A percentile compares a stretch with the other conserved stretches of the same genome.
Conservation (phyloP, 1,284 basidiomycete species). For the Grifola frondosa region DNA sequence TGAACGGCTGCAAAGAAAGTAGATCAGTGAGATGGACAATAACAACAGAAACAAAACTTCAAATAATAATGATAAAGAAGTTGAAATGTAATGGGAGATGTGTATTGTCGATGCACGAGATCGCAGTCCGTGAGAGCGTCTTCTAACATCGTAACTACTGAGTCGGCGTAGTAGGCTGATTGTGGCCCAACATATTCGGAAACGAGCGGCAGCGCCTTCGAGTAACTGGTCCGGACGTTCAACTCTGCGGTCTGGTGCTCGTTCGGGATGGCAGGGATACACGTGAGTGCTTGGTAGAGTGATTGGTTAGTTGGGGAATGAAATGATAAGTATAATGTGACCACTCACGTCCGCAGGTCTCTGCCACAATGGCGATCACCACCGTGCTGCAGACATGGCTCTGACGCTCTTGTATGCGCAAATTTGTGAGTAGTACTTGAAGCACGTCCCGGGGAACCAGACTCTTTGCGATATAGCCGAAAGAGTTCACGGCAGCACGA, state of each 20-base stretch:
- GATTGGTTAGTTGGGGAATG: conserved; percentile 18
- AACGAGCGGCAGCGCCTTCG: conserved; percentile 96
- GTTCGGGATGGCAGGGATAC: conserved; percentile 97
- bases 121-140: conserved; percentile 97
- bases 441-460: conserved; percentile 98
- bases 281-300: conserved; percentile 78
- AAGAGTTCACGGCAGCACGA: conserved; percentile 97
- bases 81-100: no score
- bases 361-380: conserved; percentile 94
- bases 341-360: conserved; percentile 88
- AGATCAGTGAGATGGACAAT: no score
- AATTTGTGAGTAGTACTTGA: conserved; percentile 91
- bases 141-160: conserved; percentile 96
- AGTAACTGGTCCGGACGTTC: conserved; percentile 97
- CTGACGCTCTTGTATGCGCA: conserved; percentile 97
- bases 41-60: no score
- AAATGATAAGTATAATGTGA: conserved; percentile 6
- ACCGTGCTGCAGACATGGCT: conserved; percentile 98
- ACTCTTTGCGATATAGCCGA: conserved; percentile 98
- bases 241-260: conserved; percentile 97
- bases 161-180: conserved; percentile 96
- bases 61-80: no score
- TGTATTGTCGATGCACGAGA: conserved; percentile 94
- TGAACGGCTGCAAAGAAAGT: conserved; percentile 9
- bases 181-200: conserved; percentile 99